Conservation (phyloP, 306 rosid species). For the Citrullus colocynthis region DNA sequence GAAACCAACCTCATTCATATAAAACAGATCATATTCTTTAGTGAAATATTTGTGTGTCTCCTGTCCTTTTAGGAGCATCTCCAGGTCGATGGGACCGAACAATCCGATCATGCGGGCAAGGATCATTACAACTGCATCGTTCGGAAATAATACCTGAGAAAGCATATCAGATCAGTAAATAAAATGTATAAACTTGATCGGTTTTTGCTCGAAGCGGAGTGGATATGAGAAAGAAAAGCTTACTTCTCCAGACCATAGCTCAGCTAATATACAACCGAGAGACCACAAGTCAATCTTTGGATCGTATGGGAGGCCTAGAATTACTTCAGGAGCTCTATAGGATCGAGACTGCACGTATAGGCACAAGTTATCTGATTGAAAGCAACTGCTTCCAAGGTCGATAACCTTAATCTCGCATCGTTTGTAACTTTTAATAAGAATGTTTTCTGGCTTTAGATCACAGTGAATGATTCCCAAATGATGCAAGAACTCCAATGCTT, state of each 20-base stretch:
- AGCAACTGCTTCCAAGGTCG: conserved; percentile 98
- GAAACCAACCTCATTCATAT: conserved; percentile 65
- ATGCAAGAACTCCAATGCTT: conserved; percentile 89
- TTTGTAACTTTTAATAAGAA: conserved; percentile 74
- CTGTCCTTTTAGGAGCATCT: conserved; percentile 73
- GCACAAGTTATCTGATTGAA: conserved; percentile 68
- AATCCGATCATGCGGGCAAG: conserved; percentile 80
- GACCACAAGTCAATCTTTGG: conserved; percentile 96
- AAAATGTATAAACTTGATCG: neutral
- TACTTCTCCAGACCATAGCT: conserved; percentile 94
- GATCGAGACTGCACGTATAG: conserved; percentile 95
- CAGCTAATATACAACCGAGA: conserved; percentile 93
- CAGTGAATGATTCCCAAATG: conserved; percentile 82
- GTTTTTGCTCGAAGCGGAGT: neutral
- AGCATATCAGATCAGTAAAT: neutral
- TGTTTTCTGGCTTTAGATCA: conserved; percentile 92
- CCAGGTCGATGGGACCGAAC: conserved; percentile 73
- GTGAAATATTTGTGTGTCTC: conserved; percentile 92
- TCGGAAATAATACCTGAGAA: conserved; percentile 87
- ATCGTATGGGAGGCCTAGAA: conserved; percentile 84
- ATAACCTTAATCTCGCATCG: conserved; percentile 86
- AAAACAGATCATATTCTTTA: conserved; percentile 67
- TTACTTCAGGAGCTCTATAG: conserved; percentile 97
- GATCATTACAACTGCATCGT: conserved; percentile 60
- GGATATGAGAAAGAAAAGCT: conserved; percentile 13